These are phyloP conservation scores for Eutrema japonicum DNA, from an alignment of 345 rosid genomes.

Conservation along the genomic window DNA sequence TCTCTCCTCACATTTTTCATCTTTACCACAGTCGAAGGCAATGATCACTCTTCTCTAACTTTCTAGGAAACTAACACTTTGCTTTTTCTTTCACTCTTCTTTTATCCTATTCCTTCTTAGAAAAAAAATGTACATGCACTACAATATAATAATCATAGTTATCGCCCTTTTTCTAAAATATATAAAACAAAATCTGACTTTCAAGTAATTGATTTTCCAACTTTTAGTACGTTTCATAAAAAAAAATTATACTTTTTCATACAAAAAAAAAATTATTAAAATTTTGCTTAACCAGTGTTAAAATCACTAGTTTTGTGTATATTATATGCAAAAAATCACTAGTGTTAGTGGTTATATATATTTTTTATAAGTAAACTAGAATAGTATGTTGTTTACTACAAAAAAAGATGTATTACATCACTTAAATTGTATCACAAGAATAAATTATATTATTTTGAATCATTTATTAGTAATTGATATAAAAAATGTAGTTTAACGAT, in stretches of 20 bases:
- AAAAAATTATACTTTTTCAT: not conserved
- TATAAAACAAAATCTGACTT: slow-evolving; percentile 5
- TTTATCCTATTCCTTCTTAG: slow-evolving; percentile 28
- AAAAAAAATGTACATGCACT: slow-evolving; percentile 32
- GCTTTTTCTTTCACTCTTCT: slow-evolving; percentile 38
- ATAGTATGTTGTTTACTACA: not conserved
- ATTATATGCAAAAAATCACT: slow-evolving; percentile 11
- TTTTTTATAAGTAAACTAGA: not conserved
- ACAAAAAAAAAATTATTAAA: not conserved
- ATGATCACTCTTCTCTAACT: slow-evolving; percentile 45
- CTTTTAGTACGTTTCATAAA: not conserved
- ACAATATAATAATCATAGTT: slow-evolving; percentile 17
- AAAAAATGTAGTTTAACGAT: too few species aligned
- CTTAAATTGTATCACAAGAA: too few species aligned
- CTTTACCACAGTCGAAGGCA: slow-evolving; percentile 41
- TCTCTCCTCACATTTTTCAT: slow-evolving; percentile 28
- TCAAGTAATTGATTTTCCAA: not conserved
- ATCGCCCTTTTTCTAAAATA: not conserved
- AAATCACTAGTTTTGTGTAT: not conserved
- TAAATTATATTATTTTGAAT: too few species aligned
- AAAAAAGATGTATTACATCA: too few species aligned
- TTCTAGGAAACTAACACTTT: slow-evolving; percentile 47
- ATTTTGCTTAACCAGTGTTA: not conserved
- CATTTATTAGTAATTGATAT: too few species aligned
- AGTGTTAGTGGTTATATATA: slow-evolving; percentile 1